phyloP scores from a whole-genome alignment of 2,329 filamentous ascomycete species.

The Myrmaecium sp. region DNA sequence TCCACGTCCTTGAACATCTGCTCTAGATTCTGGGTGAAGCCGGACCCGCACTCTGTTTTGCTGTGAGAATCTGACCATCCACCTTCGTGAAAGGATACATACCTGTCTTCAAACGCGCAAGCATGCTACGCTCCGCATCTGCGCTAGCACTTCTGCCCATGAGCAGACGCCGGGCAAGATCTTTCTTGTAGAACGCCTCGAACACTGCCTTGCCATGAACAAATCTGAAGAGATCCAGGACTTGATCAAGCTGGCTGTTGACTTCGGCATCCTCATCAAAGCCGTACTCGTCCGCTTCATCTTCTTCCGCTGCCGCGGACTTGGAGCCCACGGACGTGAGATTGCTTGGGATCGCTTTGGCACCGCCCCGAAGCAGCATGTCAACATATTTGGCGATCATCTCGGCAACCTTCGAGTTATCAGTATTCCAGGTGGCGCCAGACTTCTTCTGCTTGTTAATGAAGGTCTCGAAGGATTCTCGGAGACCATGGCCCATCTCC shows the following conservation, averaged over 20 bases:
- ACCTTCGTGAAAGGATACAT: conserved; percentile 8
- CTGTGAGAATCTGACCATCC: neutral
- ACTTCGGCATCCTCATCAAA: conserved; percentile 85
- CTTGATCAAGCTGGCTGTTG: conserved; percentile 80
- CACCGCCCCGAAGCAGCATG: conserved; percentile 66
- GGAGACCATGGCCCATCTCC: conserved; percentile 58
- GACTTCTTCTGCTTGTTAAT: conserved; percentile 77
- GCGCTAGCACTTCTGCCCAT: conserved; percentile 88
- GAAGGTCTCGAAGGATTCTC: conserved; percentile 74
- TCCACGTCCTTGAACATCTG: conserved; percentile 99
- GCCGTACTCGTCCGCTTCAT: conserved; percentile 44
- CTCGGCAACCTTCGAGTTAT: conserved; percentile 88
- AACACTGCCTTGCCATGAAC: conserved; percentile 96
- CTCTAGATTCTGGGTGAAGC: conserved; percentile 92
- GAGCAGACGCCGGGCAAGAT: conserved; percentile 72
- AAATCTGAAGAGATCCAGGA: conserved; percentile 87
- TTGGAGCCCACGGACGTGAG: conserved; percentile 43
- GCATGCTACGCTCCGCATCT: conserved; percentile 91
- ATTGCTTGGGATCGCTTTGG: conserved; percentile 62
- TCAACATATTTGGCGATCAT: conserved; percentile 99
- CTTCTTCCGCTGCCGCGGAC: conserved; percentile 39
- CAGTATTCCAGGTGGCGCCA: conserved; percentile 54
- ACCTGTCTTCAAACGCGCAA: conserved; percentile 68
- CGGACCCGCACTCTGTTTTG: conserved; percentile 76
- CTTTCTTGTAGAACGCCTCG: conserved; percentile 98